Evolutionary conservation across 139 green algal genomes (phyloP).

Genomic region (Ulvella scutata): DNA sequence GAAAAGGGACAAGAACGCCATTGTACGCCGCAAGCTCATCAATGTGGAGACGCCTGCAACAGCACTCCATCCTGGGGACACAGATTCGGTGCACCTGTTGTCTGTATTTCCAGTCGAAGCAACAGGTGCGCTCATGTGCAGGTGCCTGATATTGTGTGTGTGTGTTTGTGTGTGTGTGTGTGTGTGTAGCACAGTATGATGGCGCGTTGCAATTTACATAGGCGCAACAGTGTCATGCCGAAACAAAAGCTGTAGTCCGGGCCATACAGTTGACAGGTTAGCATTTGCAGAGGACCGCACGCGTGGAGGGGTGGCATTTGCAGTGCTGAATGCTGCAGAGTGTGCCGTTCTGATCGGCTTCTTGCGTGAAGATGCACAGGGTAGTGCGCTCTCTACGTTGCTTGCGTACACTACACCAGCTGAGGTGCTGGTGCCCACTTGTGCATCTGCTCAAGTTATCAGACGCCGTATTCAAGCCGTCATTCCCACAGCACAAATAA

Average conservation of each 20-base stretch:
- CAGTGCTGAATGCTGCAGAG: not conserved
- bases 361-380: not conserved
- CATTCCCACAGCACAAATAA: no score
- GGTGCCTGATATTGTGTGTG: no score
- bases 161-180: no score
- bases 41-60: not conserved
- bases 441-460: no score
- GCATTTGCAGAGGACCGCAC: no score
- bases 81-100: not conserved
- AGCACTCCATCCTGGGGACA: not conserved
- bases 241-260: no score
- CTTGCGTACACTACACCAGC: not conserved
- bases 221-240: no score
- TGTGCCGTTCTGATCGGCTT: not conserved
- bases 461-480: no score
- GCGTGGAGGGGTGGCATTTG: not conserved
- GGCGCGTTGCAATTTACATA: no score
- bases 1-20: not conserved
- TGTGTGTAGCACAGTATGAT: no score
- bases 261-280: no score
- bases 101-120: not conserved
- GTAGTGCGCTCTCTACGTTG: not conserved
- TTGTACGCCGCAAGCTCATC: not conserved
- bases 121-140: not conserved
- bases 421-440: not conserved